Conservation (phyloP, 805 yeast genomes). For the Wickerhamomyces tratensis region DNA sequence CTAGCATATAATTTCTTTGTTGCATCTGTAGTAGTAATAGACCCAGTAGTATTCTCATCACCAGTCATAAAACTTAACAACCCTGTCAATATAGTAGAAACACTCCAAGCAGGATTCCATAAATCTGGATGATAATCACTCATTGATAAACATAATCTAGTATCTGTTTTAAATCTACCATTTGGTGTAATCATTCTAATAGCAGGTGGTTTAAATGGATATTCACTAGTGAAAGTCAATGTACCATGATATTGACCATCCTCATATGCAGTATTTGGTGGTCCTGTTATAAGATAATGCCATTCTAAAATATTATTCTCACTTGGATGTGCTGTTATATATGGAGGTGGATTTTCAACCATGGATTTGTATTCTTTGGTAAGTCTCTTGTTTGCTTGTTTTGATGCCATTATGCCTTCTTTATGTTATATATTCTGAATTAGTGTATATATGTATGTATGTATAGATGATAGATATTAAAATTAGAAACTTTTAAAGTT, state of each 20-base stretch:
- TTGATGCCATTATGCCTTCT: conserved; percentile 26
- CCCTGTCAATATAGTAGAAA: conserved; percentile 80
- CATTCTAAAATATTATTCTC: conserved; percentile 85
- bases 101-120: conserved; percentile 98
- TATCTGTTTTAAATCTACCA: conserved; percentile 76
- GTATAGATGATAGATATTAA: too few relatives aligned
- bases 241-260: conserved; percentile 88
- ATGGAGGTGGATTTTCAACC: conserved; percentile 77
- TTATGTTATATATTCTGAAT: too few relatives aligned
- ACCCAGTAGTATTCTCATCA: conserved; percentile 76
- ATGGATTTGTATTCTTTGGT: conserved; percentile 77
- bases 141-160: conserved; percentile 82
- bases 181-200: conserved; percentile 85
- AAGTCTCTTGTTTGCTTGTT: conserved; percentile 38
- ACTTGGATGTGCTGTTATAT: conserved; percentile 72
- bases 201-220: conserved; percentile 88
- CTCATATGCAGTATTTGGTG: conserved; percentile 80
- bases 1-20: conserved; percentile 48
- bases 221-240: conserved; percentile 72
- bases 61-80: conserved; percentile 88
- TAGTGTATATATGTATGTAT: too few relatives aligned
- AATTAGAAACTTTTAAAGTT: too few relatives aligned
- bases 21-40: conserved; percentile 53
- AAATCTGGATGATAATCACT: conserved; percentile 90
- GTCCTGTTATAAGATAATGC: conserved; percentile 91